Evolutionary conservation across 257 asterid species (phyloP), one percentile per base, ranked within the genome.

Genomic region (Agastache rugosa): DNA sequence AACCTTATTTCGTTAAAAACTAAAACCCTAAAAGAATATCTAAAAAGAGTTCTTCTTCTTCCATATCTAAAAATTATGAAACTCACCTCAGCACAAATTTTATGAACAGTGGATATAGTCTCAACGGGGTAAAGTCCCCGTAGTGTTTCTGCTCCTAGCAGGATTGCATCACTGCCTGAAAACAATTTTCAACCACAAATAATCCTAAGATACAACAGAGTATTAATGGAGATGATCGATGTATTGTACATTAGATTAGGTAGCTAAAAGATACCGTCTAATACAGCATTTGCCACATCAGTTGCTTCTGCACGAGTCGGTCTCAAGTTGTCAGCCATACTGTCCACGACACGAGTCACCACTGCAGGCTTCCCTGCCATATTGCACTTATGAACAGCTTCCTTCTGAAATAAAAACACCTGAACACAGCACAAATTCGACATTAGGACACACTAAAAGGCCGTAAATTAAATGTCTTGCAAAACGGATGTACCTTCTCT

Each of bases 251-350:
- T 31, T 31, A 5, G 37, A 31, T 31, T 31, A 31, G 7, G 37
- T 31, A 31, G 17, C 42, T 10, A 66, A 27, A 16, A 35, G 77
- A 73, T 16, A 91, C 98, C 98, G 81, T 93, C 98, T 70, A 93
- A 83, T 14, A 93, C 96, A 65, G 98, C 98, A 83, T 93, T 93
- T 42, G 98, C 97, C 37, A 93, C 96, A 81, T 93, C 97, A 48
- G 98, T 93, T 68, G 98, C 98, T 86, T 93, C 98, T 3, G 98
- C 98, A 84, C 98, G 98, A 67, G 98, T 91, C 12, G 97, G 98
- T 78, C 98, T 87, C 76, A 91, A 80, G 78, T 93, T 93, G 84
- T 91, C 94, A 0, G 98, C 88, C 98, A 93, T 93, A 68, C 96
- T 88, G 81, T 91, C 98, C 4, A 93, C 97, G 56, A 93, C 97